A percentile compares a stretch with the other conserved stretches of the same genome.
phyloP scores from a whole-genome alignment of 192 early-diverging fungal genomes.

The Gaertneriomyces semiglobifer region DNA sequence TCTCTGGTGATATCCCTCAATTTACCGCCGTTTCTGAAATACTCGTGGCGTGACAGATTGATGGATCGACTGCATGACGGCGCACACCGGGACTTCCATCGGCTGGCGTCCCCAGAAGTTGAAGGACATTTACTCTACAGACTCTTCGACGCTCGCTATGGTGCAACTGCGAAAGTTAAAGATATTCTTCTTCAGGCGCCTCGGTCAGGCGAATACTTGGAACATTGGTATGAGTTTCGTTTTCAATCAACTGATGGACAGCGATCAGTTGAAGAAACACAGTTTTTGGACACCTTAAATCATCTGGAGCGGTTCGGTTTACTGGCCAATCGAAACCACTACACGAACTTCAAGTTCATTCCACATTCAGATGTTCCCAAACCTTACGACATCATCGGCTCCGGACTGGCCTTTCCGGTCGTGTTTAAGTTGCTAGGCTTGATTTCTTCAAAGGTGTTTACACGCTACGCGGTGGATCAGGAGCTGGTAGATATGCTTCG shows the following conservation, averaged over 20 bases:
- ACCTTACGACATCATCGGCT: conserved; percentile 16
- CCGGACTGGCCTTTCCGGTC: conserved; percentile 7
- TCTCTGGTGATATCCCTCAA: too few species aligned
- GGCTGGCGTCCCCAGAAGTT: too few species aligned
- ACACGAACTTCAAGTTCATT: neutral
- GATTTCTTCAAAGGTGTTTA: conserved; percentile 20
- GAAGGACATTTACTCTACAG: too few species aligned
- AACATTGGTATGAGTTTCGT: conserved; percentile 15
- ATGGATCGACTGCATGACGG: too few species aligned
- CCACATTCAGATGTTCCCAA: conserved; percentile 4
- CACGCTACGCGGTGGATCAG: conserved; percentile 17
- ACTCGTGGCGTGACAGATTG: too few species aligned
- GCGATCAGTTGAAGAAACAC: neutral
- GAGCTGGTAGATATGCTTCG: conserved; percentile 22
- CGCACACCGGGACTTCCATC: too few species aligned
- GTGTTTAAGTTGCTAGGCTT: conserved; percentile 24
- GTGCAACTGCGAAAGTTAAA: too few species aligned
- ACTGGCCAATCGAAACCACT: neutral
- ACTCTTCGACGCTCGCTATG: too few species aligned
- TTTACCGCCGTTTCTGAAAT: too few species aligned
- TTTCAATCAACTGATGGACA: neutral
- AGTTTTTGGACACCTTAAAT: conserved; percentile 6
- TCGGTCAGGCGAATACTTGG: neutral
- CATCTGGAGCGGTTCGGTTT: conserved; percentile 12
- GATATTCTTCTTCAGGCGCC: too few species aligned